These are phyloP conservation scores for Zymoseptoria crescenta DNA, from an alignment of 2,329 filamentous ascomycete species.

Conservation along the genomic window DNA sequence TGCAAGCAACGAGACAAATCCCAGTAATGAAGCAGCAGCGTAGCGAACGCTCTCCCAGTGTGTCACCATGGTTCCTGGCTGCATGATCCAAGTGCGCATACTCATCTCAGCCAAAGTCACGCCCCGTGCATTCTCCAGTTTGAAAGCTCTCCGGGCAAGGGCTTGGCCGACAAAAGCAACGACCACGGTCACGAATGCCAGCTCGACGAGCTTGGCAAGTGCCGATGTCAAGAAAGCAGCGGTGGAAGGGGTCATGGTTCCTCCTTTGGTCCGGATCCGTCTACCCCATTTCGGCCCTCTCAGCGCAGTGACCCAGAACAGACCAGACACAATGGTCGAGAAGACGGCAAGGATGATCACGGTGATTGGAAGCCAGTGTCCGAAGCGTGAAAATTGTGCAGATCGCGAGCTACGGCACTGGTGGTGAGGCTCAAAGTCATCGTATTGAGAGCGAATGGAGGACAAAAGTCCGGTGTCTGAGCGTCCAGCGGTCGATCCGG, in stretches of 20 bases:
- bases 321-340: conserved; percentile 54
- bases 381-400: conserved; percentile 10
- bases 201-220: conserved; percentile 67
- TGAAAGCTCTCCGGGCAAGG: conserved; percentile 60
- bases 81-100: conserved; percentile 61
- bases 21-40: conserved; percentile 56
- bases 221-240: conserved; percentile 62
- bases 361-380: conserved; percentile 40
- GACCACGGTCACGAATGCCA: conserved; percentile 70
- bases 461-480: conserved; percentile 22
- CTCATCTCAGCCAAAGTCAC: conserved; percentile 69
- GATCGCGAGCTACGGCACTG: conserved; percentile 13
- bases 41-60: conserved; percentile 59
- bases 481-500: conserved; percentile 18
- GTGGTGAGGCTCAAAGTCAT: conserved; percentile 21
- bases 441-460: conserved; percentile 13
- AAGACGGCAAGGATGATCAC: conserved; percentile 48
- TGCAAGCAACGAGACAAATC: conserved; percentile 55
- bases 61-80: conserved; percentile 58
- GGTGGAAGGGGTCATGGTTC: conserved; percentile 50
- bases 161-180: conserved; percentile 69
- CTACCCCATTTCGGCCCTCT: conserved; percentile 55
- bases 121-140: conserved; percentile 44
- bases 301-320: conserved; percentile 59
- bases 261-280: conserved; percentile 44